phyloP scores from a whole-genome alignment of 108 stramenopile species.

The Nitzschia sp. region DNA sequence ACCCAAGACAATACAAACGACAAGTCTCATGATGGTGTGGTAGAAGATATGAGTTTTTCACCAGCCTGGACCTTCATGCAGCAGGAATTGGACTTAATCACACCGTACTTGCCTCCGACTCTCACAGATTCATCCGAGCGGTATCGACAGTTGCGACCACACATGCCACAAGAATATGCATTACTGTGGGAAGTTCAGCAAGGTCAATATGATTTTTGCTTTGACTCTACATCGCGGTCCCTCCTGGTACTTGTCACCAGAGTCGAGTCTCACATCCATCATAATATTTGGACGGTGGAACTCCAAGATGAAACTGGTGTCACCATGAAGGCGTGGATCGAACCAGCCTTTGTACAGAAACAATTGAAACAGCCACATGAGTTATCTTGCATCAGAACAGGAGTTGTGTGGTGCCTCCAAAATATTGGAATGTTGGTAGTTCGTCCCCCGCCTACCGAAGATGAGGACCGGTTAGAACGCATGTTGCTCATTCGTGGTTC shows the following conservation, averaged over 20 bases:
- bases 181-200: constrained; percentile 30
- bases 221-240: not conserved
- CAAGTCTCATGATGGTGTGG: not conserved
- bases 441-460: not conserved
- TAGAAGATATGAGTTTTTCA: constrained; percentile 19
- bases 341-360: constrained; percentile 33
- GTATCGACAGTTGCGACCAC: constrained; percentile 29
- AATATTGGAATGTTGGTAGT: constrained; percentile 40
- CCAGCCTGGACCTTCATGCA: constrained; percentile 48
- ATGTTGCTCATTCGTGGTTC: constrained; percentile 33
- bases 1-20: too few relatives aligned
- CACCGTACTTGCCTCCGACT: constrained; percentile 35
- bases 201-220: constrained; percentile 15
- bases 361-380: constrained; percentile 23
- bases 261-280: constrained; percentile 25
- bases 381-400: constrained; percentile 35
- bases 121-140: constrained; percentile 15
- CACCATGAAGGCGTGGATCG: constrained; percentile 46
- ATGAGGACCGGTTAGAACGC: constrained; percentile 29
- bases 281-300: constrained; percentile 43
- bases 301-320: constrained; percentile 49
- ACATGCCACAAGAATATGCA: constrained; percentile 16
- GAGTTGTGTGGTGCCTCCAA: constrained; percentile 60
- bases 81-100: constrained; percentile 22
- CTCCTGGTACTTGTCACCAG: constrained; percentile 36